Base-by-base conservation (phyloP, 805 yeast genomes). In the Sungouiozyma ichnusensis region DNA sequence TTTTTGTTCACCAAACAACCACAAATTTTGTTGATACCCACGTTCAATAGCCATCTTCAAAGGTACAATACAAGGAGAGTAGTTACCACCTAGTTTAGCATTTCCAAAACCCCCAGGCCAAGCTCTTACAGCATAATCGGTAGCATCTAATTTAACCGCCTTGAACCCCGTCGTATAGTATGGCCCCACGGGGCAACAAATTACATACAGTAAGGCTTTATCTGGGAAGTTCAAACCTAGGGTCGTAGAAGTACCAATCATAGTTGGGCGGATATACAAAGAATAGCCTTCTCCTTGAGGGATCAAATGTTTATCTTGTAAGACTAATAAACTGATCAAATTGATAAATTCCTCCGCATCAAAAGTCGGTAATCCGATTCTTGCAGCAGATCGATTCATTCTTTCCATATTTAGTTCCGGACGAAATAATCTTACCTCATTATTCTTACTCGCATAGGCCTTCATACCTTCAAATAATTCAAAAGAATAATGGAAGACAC, bases 91-190 rank as follows among this genome's bases (percentile, higher is more conserved):
- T 55, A 90, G 77, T 68, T 90, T 90, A 65, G 77, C 81, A 74
- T 88, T 82, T 66, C 97, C 97, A 52, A 77, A 85, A 64, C 97
- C 97, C 57, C 95, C 95, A 58, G 97, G 97, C 97, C 97, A 90
- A 20, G 97, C 97, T 69, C 97, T 83, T 20, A 87, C 87, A 38
- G 95, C 95, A 54, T 85, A 79, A 61, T 85, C 94, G 31, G 96
- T 87, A 52, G 97, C 97, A 68, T 88, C 96, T 50, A 90, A 73
- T 46, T 76, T 73, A 42, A 90, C 95, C 33, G 97, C 95, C 67
- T 88, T 85, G 77, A 90, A 90, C n/a, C 97, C 97, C 15, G 95
- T 82, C 54, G 82, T 74, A 67, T 82, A 85, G 73, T 88, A 90
- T 16, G 97, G 97, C 37, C 97, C 97, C 29, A 90, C 97, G 16